phyloP scores from a whole-genome alignment of 495 filamentous ascomycete species.

The Collariella sp. region DNA sequence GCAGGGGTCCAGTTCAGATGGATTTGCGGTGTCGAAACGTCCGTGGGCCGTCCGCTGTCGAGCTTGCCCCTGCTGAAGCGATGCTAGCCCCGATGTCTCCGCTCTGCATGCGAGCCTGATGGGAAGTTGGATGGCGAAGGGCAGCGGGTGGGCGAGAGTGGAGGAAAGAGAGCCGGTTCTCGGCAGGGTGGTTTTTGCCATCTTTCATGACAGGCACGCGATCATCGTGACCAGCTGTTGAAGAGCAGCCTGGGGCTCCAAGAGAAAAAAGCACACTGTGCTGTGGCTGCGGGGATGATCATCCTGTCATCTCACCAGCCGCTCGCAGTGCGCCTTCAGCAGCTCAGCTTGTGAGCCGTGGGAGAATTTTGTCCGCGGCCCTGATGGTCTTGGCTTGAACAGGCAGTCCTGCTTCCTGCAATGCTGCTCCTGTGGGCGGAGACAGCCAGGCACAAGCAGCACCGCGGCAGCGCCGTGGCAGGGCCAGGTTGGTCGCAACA shows the following conservation, averaged over 20 bases:
- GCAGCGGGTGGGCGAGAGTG: not conserved
- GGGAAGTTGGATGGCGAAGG: not conserved
- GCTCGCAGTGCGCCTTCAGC: not conserved
- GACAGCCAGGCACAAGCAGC: not conserved
- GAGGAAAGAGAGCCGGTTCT: not conserved
- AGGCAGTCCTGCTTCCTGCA: not conserved
- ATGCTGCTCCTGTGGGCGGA: not conserved
- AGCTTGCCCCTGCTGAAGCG: conserved; percentile 2
- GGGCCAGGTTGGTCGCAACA: not conserved
- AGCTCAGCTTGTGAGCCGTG: not conserved
- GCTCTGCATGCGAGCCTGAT: not conserved
- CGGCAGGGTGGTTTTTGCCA: not conserved
- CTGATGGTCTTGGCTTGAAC: not conserved
- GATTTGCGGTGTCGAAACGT: conserved; percentile 12
- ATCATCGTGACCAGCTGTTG: conserved; percentile 5
- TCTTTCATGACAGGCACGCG: conserved; percentile 5
- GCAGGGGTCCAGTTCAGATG: conserved; percentile 5
- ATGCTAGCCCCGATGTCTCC: conserved; percentile 6
- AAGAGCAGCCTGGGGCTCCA: conserved; percentile 4
- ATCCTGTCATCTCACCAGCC: not conserved
- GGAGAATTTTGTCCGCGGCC: not conserved
- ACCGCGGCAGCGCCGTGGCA: not conserved
- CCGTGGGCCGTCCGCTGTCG: not conserved
- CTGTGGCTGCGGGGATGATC: conserved; percentile 2
- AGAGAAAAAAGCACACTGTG: too few species aligned